These are phyloP conservation scores for Diophrys appendiculata DNA, from an alignment of 73 alveolate genomes.

Conservation along the genomic window DNA sequence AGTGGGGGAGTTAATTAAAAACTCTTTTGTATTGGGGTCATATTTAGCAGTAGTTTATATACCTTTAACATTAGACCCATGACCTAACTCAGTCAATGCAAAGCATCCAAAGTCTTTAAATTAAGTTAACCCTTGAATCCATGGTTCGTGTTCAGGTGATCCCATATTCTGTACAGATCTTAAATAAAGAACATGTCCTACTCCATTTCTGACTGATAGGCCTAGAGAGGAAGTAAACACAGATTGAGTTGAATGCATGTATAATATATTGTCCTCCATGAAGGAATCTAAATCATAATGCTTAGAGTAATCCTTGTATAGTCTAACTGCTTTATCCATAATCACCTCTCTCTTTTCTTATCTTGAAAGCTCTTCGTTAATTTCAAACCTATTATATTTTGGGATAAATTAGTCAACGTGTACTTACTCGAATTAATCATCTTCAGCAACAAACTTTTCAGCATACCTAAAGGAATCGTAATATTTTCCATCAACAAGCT, in stretches of 20 bases:
- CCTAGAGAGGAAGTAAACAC: background rate
- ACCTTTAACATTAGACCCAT: conserved; percentile 64
- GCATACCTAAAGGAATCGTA: background rate
- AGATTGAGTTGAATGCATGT: background rate
- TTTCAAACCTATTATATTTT: background rate
- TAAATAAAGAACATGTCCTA: background rate
- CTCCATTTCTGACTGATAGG: background rate
- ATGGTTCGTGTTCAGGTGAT: background rate
- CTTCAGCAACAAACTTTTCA: background rate
- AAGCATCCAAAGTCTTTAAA: conserved; percentile 57
- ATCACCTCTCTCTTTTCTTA: background rate
- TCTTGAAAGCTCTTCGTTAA: background rate
- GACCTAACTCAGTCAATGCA: conserved; percentile 64
- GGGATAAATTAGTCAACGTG: background rate
- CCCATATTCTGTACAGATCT: background rate
- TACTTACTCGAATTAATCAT: background rate
- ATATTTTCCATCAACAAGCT: background rate
- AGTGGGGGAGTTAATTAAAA: conserved; percentile 50
- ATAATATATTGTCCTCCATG: background rate
- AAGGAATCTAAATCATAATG: background rate
- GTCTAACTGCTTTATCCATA: background rate
- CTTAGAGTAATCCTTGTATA: background rate
- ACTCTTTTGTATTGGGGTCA: conserved; percentile 28
- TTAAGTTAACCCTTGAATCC: background rate
- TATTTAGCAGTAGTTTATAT: conserved; percentile 52